Evolutionary conservation across 805 yeast species (phyloP).

Genomic region (Wickerhamomyces ciferrii): DNA sequence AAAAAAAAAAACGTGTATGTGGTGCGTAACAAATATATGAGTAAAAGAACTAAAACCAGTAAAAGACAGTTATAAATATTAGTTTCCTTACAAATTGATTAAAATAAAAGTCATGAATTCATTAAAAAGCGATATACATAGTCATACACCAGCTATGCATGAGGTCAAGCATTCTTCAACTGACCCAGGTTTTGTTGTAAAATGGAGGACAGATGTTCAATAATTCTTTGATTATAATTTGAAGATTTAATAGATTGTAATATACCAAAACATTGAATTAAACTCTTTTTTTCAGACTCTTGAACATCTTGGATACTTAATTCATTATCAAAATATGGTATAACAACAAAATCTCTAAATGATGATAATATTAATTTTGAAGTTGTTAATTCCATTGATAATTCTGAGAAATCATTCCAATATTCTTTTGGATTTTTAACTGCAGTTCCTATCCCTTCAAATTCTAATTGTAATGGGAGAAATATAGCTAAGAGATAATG

Average conservation of each 20-base stretch:
- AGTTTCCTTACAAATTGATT: background rate
- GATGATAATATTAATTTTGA: slow-evolving; percentile 36
- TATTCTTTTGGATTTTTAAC: slow-evolving; percentile 17
- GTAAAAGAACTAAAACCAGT: no score
- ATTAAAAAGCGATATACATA: no score
- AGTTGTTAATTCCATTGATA: slow-evolving; percentile 22
- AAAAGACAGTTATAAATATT: no score
- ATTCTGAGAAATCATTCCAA: slow-evolving; percentile 24
- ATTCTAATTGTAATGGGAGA: slow-evolving; percentile 50
- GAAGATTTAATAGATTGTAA: slow-evolving; percentile 46
- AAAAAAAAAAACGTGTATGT: no score
- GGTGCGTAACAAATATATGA: no score
- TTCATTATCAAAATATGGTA: slow-evolving; percentile 44
- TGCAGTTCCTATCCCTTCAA: slow-evolving; percentile 24
- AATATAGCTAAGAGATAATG: slow-evolving; percentile 58
- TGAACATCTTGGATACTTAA: slow-evolving; percentile 27
- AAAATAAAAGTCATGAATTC: background rate
- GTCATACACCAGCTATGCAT: no score
- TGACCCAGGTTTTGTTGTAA: slow-evolving; percentile 10
- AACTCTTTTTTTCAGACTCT: slow-evolving; percentile 26
- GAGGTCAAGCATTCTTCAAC: background rate
- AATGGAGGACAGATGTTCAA: slow-evolving; percentile 35
- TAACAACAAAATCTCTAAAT: slow-evolving; percentile 47
- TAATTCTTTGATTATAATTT: slow-evolving; percentile 51
- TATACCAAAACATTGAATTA: slow-evolving; percentile 61